Evolutionary conservation across 1,284 basidiomycete species (phyloP), one percentile per base, ranked within the genome.

Genomic region (Heterobasidion parviporum): DNA sequence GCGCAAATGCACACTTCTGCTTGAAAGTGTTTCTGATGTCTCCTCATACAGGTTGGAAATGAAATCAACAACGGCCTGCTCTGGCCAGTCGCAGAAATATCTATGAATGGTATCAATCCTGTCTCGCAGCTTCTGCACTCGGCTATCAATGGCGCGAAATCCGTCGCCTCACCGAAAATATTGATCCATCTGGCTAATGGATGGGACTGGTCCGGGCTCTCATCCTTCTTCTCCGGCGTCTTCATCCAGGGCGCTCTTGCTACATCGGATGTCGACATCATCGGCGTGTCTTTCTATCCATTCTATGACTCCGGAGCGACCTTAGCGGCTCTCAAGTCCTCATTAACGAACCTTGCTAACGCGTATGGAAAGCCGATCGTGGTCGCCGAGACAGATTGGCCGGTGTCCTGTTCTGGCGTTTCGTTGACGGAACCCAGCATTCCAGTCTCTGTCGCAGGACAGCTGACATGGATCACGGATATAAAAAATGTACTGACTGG

Each of bases 341-440:
- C 76, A 48, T 67, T 86, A 60, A 76, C 73, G 34, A 74, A 72
- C 46, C 68, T 82, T 43, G 74, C 78, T 6, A 76, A 73, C 50
- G 74, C 71, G 50, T 78, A 72, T 51, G 71, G 69, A 50, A 84
- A 85, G 71, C 78, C 78, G 26, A 53, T 84, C 47, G 77, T 85
- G 64, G 75, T 85, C 9, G 82, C 81, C 3, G 83, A 85, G 67
- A 85, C 82, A 3, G 78, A 86, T 66, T 86, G 81, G 81, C 81
- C 83, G 0, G 78, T 68, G 9, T 63, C 67, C 0, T 85, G 83
- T 66, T 62, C 69, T 34, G 76, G 75, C 3, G 72, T 71, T 2
- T 67, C 73, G 0, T 64, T 82, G 61, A 80, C 77, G 56, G 76
- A 82, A 58, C 66, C 70, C 3, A 73, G 73, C 10, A 74, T 83